Percentiles rank a stretch among this genome's conserved stretches.
Conservation (phyloP, 176 grass and related monocot genomes). For the Pontederia paniculata region DNA sequence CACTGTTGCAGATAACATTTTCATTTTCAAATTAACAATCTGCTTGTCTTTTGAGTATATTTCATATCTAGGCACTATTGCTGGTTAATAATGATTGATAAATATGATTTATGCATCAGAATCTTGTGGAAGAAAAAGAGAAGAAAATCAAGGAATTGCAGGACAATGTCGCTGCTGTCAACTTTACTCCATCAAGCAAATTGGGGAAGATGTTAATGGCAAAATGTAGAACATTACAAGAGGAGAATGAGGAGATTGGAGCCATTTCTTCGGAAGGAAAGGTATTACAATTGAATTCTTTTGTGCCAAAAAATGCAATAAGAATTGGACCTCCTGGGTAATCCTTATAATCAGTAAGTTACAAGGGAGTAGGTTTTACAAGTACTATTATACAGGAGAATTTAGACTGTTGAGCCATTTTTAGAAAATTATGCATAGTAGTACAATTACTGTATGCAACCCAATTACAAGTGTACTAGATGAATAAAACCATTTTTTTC, state of each 20-base stretch:
- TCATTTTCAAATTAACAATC: background rate
- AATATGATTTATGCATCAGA: conserved; percentile 29
- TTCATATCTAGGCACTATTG: background rate
- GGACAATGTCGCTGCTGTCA: conserved; percentile 94
- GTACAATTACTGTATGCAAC: too few species aligned
- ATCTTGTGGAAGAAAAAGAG: conserved; percentile 90
- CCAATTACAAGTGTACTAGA: too few species aligned
- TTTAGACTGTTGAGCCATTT: too few species aligned
- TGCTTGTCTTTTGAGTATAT: too few species aligned
- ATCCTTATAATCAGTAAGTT: too few species aligned
- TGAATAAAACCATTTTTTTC: too few species aligned
- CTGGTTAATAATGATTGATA: background rate
- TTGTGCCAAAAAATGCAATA: background rate
- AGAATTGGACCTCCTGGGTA: too few species aligned
- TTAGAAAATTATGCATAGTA: too few species aligned
- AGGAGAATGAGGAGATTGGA: conserved; percentile 97
- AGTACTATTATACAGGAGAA: too few species aligned
- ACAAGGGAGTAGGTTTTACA: background rate
- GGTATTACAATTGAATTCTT: conserved; percentile 24
- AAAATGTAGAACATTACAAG: conserved; percentile 89
- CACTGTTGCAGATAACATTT: background rate
- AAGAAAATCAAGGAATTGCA: conserved; percentile 98
- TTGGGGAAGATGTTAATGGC: conserved; percentile 93
- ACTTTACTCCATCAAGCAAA: conserved; percentile 92
- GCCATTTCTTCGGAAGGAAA: conserved; percentile 99